Percentiles rank a stretch among this genome's conserved stretches.
These are phyloP conservation scores for Cutaneotrichosporon arboriforme DNA, from an alignment of 1,284 basidiomycete genomes.

Conservation along the genomic window DNA sequence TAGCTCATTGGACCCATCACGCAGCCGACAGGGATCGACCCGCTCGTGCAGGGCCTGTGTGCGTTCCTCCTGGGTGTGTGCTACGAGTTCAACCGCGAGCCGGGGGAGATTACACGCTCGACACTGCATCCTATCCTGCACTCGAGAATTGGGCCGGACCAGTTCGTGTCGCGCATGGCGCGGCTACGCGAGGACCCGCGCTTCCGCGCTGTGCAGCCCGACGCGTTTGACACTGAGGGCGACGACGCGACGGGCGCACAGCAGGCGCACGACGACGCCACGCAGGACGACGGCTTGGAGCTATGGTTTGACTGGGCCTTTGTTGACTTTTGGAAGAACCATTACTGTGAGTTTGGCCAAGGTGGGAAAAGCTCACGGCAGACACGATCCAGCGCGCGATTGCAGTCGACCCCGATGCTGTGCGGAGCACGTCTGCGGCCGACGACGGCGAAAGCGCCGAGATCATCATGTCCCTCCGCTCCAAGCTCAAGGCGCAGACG, in stretches of 20 bases:
- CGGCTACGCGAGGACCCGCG: constrained; percentile 83
- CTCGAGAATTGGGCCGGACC: constrained; percentile 74
- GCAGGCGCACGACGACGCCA: constrained; percentile 32
- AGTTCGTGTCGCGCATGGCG: constrained; percentile 78
- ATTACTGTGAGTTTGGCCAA: constrained; percentile 76
- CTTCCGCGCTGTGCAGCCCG: constrained; percentile 82
- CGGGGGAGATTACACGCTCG: constrained; percentile 80
- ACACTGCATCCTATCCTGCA: constrained; percentile 82
- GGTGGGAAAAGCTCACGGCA: constrained; percentile 16
- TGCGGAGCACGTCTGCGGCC: constrained; percentile 49
- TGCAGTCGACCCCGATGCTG: constrained; percentile 52
- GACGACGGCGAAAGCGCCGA: constrained; percentile 71
- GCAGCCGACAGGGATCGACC: constrained; percentile 77
- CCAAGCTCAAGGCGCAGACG: constrained; percentile 71
- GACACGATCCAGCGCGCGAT: constrained; percentile 55
- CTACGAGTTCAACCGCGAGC: constrained; percentile 91
- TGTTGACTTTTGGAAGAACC: constrained; percentile 98
- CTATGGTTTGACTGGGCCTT: constrained; percentile 98
- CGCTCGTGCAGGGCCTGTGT: constrained; percentile 81
- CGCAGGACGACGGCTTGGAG: constrained; percentile 64
- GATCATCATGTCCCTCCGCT: constrained; percentile 71
- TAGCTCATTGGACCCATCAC: constrained; percentile 92
- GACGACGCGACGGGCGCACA: constrained; percentile 24
- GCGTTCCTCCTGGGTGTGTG: constrained; percentile 87
- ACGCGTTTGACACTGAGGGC: constrained; percentile 53